Percentiles rank a stretch among this genome's conserved stretches.
phyloP scores from a whole-genome alignment of 352 stramenopile species.

The Thraustotheca clavata region DNA sequence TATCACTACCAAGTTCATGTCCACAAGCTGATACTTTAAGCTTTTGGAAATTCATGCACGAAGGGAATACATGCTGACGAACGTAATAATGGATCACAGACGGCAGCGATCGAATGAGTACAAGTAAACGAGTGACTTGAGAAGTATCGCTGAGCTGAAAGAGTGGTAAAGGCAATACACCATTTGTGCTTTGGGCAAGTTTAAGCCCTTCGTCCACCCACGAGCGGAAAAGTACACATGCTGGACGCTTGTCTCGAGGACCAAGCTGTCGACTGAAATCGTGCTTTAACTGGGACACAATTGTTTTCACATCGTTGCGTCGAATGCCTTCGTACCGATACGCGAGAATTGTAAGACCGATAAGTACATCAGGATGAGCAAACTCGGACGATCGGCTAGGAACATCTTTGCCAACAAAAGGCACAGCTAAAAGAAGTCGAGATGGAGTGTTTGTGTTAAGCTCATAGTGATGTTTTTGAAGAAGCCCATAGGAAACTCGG shows the following conservation, averaged over 20 bases:
- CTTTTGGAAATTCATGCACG: slow-evolving; percentile 98
- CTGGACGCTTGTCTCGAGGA: slow-evolving; percentile 67
- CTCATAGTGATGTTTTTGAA: slow-evolving; percentile 52
- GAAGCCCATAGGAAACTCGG: slow-evolving; percentile 96
- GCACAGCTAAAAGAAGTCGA: slow-evolving; percentile 93
- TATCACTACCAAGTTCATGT: slow-evolving; percentile 97
- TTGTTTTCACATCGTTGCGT: slow-evolving; percentile 69
- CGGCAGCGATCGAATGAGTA: slow-evolving; percentile 89
- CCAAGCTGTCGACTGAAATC: slow-evolving; percentile 81
- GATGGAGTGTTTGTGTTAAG: slow-evolving; percentile 91
- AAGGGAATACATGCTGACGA: slow-evolving; percentile 97
- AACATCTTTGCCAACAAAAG: slow-evolving; percentile 99
- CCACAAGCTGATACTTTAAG: slow-evolving; percentile 98
- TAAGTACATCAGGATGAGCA: slow-evolving; percentile 96
- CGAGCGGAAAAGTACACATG: slow-evolving; percentile 63
- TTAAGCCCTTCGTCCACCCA: slow-evolving; percentile 55
- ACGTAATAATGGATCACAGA: slow-evolving; percentile 98
- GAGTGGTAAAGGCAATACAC: slow-evolving; percentile 90
- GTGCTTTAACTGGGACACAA: slow-evolving; percentile 84
- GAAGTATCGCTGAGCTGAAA: slow-evolving; percentile 96
- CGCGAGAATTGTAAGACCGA: slow-evolving; percentile 85
- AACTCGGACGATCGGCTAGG: slow-evolving; percentile 98
- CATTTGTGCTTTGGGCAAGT: slow-evolving; percentile 26
- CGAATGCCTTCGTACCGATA: slow-evolving; percentile 88
- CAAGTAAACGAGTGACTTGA: slow-evolving; percentile 92